Conservation (phyloP, 805 yeast species). For the Pichia insulana region DNA sequence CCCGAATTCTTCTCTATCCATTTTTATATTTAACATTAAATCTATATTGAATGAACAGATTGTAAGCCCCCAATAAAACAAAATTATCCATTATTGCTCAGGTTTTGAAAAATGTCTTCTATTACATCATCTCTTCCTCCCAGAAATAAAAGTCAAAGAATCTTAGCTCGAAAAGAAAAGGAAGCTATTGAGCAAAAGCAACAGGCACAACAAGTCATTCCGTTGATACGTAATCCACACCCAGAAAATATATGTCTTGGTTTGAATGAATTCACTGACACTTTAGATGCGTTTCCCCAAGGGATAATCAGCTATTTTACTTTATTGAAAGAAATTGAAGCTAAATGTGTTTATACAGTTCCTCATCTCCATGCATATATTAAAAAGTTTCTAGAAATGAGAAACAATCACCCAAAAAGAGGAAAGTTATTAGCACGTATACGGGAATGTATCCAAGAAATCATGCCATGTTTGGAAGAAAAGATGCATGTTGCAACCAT, state of each 20-base stretch:
- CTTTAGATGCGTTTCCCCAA: slow-evolving; percentile 79
- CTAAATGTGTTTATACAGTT: slow-evolving; percentile 72
- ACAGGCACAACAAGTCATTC: slow-evolving; percentile 1
- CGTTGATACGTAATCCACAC: slow-evolving; percentile 14
- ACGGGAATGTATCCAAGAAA: slow-evolving; percentile 45
- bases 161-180: slow-evolving; percentile 18
- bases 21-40: too few species aligned
- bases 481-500: slow-evolving; percentile 95
- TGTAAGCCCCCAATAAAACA: too few species aligned
- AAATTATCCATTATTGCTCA: too few species aligned
- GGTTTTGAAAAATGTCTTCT: too few species aligned
- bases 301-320: slow-evolving; percentile 83
- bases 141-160: slow-evolving; percentile 23
- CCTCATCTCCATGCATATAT: slow-evolving; percentile 58
- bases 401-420: slow-evolving; percentile 30
- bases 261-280: slow-evolving; percentile 83
- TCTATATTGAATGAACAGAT: too few species aligned
- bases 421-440: slow-evolving; percentile 31
- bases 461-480: slow-evolving; percentile 89
- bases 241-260: slow-evolving; percentile 60
- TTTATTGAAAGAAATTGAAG: slow-evolving; percentile 84
- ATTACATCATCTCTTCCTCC: slow-evolving; percentile 13
- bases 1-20: too few species aligned
- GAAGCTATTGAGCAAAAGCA: slow-evolving; percentile 8
- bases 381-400: slow-evolving; percentile 35